phyloP scores from a whole-genome alignment of 2,329 filamentous ascomycete genomes.

The Talaromyces sp. region DNA sequence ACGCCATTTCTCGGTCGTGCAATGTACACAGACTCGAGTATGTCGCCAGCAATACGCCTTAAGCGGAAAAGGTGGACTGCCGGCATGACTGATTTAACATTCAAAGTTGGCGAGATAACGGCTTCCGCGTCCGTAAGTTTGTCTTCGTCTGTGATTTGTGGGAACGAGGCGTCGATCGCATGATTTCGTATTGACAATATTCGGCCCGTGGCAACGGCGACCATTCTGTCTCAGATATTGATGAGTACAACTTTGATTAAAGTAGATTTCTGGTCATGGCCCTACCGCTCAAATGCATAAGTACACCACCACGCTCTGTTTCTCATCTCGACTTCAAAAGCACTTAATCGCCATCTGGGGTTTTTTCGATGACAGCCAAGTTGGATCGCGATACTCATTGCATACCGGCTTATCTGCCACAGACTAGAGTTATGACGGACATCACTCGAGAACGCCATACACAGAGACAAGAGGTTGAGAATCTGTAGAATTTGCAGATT shows the following conservation, averaged over 20 bases:
- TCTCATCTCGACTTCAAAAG: not conserved
- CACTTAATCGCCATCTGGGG: not conserved
- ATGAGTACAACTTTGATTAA: not conserved
- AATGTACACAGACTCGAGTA: conserved; percentile 5
- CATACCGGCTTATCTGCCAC: not conserved
- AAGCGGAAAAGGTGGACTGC: conserved; percentile 2
- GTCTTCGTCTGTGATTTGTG: conserved; percentile 1
- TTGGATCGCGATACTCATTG: conserved; percentile 2
- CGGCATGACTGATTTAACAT: not conserved
- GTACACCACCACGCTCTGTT: conserved; percentile 2
- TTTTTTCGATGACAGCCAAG: conserved; percentile 1
- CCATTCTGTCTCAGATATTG: not conserved
- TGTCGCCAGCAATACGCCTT: not conserved
- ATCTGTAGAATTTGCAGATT: not conserved
- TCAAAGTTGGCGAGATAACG: not conserved
- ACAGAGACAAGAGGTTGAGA: not conserved
- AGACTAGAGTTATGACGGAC: not conserved
- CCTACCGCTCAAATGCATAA: not conserved
- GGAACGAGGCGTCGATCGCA: not conserved
- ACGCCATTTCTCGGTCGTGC: not conserved
- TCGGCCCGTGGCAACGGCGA: not conserved
- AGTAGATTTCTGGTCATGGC: not conserved
- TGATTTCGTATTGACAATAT: not conserved
- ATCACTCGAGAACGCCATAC: conserved; percentile 1
- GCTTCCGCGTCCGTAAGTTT: not conserved